Conservation (phyloP, 2,329 filamentous ascomycete genomes). For the Colletotrichum nymphaeae region DNA sequence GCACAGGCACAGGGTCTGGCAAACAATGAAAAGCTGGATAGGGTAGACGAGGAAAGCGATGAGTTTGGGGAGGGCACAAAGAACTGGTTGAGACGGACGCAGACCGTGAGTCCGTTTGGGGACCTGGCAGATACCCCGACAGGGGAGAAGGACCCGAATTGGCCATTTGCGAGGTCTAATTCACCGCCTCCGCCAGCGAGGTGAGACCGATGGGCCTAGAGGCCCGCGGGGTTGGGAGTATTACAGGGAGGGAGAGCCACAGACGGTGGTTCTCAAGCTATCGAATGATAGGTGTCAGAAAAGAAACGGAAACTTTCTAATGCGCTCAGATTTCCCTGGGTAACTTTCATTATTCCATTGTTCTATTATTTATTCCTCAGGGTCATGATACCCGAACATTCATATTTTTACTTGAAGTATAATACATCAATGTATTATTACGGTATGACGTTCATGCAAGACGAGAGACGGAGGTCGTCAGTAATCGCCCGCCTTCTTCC, state of each 20-base stretch:
- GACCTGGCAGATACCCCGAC: conserved; percentile 39
- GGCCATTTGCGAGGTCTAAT: conserved; percentile 26
- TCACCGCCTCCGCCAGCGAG: background rate
- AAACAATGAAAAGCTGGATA: conserved; percentile 14
- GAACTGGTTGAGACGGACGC: conserved; percentile 45
- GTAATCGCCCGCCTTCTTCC: background rate
- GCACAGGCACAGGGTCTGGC: background rate
- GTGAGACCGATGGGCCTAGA: background rate
- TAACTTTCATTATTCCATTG: background rate
- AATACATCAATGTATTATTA: background rate
- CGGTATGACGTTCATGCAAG: background rate
- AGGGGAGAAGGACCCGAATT: conserved; percentile 10
- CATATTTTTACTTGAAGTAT: background rate
- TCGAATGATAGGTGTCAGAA: background rate
- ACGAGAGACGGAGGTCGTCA: background rate
- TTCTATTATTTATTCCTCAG: background rate
- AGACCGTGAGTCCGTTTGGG: conserved; percentile 49
- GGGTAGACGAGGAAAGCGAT: conserved; percentile 32
- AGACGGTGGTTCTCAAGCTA: background rate
- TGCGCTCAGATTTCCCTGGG: background rate
- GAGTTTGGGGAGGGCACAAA: conserved; percentile 35
- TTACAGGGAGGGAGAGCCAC: background rate
- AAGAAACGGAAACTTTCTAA: background rate
- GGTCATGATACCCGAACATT: background rate
- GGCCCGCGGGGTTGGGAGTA: background rate